Evolutionary conservation across 768 basidiomycete genomes (phyloP).

Genomic region (Dentipellis fragilis): DNA sequence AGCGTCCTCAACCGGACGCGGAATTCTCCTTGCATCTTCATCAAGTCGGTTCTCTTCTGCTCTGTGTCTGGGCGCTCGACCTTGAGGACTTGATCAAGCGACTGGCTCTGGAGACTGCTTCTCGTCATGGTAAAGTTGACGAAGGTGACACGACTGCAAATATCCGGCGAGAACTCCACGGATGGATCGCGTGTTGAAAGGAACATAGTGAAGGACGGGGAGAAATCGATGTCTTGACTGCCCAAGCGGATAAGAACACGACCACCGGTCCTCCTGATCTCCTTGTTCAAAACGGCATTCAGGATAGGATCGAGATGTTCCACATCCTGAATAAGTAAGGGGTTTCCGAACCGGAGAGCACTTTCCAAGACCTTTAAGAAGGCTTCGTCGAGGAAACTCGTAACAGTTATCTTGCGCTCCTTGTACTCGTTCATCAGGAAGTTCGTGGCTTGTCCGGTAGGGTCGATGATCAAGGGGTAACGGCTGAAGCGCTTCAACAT

Average conservation of each 20-base stretch:
- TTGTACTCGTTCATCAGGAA: conserved; percentile 93
- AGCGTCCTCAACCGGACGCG: conserved; percentile 83
- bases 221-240: conserved; percentile 98
- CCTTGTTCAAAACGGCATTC: conserved; percentile 94
- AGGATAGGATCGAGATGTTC: conserved; percentile 96
- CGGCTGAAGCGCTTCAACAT: conserved; percentile 98
- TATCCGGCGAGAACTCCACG: conserved; percentile 95
- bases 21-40: conserved; percentile 99
- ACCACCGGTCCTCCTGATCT: conserved; percentile 91
- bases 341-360: conserved; percentile 97
- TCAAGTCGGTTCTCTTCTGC: conserved; percentile 87
- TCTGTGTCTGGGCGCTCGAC: conserved; percentile 97
- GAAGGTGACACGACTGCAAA: conserved; percentile 93
- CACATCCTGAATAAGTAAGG: conserved; percentile 94
- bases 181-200: conserved; percentile 95
- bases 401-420: conserved; percentile 94
- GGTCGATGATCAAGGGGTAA: conserved; percentile 96
- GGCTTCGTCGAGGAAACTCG: conserved; percentile 96
- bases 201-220: conserved; percentile 99
- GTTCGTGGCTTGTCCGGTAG: conserved; percentile 91
- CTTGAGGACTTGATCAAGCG: conserved; percentile 92
- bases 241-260: conserved; percentile 95
- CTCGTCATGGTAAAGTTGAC: conserved; percentile 99
- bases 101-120: conserved; percentile 96
- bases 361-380: conserved; percentile 98